Conservation (phyloP, 2,329 filamentous ascomycete species). For the Pseudogymnoascus verrucosus region DNA sequence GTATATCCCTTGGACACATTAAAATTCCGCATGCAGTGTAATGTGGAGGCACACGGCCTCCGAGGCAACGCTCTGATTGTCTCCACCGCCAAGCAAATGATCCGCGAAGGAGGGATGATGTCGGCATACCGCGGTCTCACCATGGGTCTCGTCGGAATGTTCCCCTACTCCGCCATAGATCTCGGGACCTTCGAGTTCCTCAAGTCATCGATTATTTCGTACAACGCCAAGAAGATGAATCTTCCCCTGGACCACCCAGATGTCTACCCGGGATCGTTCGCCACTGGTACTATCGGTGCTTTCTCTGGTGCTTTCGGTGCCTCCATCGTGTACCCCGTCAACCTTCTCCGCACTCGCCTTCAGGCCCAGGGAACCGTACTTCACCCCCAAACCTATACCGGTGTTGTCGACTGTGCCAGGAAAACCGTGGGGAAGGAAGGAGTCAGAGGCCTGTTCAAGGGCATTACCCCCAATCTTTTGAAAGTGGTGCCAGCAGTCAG, state of each 20-base stretch:
- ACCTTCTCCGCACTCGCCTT: slow-evolving; percentile 81
- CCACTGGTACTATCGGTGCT: slow-evolving; percentile 82
- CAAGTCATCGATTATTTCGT: slow-evolving; percentile 64
- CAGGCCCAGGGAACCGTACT: slow-evolving; percentile 93
- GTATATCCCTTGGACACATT: slow-evolving; percentile 59
- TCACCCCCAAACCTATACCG: slow-evolving; percentile 82
- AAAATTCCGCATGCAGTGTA: slow-evolving; percentile 79
- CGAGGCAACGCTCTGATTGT: slow-evolving; percentile 76
- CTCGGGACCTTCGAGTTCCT: slow-evolving; percentile 91
- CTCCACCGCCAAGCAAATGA: slow-evolving; percentile 82
- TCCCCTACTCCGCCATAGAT: slow-evolving; percentile 95
- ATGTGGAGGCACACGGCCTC: slow-evolving; percentile 78
- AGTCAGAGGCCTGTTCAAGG: slow-evolving; percentile 81
- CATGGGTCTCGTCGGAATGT: slow-evolving; percentile 92
- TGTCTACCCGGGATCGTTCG: slow-evolving; percentile 62
- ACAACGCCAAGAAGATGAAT: slow-evolving; percentile 59
- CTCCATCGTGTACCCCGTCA: slow-evolving; percentile 89
- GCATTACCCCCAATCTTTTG: slow-evolving; percentile 85
- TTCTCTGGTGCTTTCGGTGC: slow-evolving; percentile 88
- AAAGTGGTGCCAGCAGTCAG: slow-evolving; percentile 95
- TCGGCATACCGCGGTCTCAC: slow-evolving; percentile 87
- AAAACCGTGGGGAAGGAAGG: slow-evolving; percentile 82
- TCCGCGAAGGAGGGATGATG: slow-evolving; percentile 61
- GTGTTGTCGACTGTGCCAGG: slow-evolving; percentile 79
- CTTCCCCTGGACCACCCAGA: slow-evolving; percentile 77